Conservation (phyloP, 1,284 basidiomycete genomes). For the Puccinia coronata region DNA sequence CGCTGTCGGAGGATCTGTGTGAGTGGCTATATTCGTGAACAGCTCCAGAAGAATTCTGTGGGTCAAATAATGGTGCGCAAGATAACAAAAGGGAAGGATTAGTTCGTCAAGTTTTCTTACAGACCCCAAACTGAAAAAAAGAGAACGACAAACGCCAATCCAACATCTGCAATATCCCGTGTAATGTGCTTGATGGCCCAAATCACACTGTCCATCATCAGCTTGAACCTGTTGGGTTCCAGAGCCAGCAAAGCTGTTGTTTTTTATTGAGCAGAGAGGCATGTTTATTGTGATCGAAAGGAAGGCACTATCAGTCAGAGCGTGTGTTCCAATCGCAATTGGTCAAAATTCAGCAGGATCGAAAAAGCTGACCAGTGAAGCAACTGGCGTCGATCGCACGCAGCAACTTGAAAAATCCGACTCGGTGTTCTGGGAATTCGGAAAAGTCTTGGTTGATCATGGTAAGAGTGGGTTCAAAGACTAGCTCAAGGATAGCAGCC, state of each 20-base stretch:
- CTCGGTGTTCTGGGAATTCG: constrained; percentile 96
- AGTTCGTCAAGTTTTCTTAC: not conserved
- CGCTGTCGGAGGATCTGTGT: constrained; percentile 72
- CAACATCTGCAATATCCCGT: constrained; percentile 96
- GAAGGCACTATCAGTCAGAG: not conserved
- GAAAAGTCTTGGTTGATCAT: constrained; percentile 99
- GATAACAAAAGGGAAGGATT: not conserved
- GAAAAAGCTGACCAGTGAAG: constrained; percentile 60
- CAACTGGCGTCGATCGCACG: constrained; percentile 90
- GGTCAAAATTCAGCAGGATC: not conserved
- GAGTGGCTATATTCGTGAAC: constrained; percentile 85
- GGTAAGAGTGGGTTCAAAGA: constrained; percentile 93
- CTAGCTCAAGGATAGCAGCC: constrained; percentile 91
- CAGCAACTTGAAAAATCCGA: constrained; percentile 94
- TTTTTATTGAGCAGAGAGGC: not conserved
- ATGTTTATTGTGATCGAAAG: not conserved
- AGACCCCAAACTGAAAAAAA: not conserved
- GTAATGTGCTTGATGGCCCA: constrained; percentile 99
- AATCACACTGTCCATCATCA: constrained; percentile 96
- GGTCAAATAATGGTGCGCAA: constrained; percentile 33
- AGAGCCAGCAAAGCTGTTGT: constrained; percentile 75
- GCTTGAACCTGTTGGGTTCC: constrained; percentile 89
- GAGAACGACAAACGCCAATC: constrained; percentile 66
- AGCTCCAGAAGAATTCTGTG: constrained; percentile 81
- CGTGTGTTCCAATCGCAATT: not conserved